Percentiles rank a stretch among this genome's conserved stretches.
These are phyloP conservation scores for Penicillium sp. DNA, from an alignment of 2,329 filamentous ascomycete genomes.

Conservation along the genomic window DNA sequence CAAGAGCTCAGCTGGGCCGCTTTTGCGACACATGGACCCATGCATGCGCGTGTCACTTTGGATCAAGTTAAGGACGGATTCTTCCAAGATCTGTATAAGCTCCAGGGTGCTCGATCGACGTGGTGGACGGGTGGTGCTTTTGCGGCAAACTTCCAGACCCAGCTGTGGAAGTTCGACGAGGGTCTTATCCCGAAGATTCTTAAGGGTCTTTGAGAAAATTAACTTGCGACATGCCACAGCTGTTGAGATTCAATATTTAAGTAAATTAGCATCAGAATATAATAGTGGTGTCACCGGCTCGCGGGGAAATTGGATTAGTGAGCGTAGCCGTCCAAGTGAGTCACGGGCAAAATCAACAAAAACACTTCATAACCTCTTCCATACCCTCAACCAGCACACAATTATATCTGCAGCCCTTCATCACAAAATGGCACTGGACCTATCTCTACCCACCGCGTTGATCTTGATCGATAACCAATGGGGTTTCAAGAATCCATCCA, in stretches of 20 bases:
- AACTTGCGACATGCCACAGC: too few relatives aligned
- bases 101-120: conserved; percentile 45
- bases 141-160: conserved; percentile 36
- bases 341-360: background rate
- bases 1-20: conserved; percentile 15
- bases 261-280: too few relatives aligned
- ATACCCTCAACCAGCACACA: too few relatives aligned
- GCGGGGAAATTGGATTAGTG: too few relatives aligned
- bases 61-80: conserved; percentile 38
- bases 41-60: conserved; percentile 34
- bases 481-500: conserved; percentile 40
- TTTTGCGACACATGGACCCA: conserved; percentile 31
- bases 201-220: conserved; percentile 9
- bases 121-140: conserved; percentile 36
- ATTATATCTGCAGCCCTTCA: background rate
- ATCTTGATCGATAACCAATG: conserved; percentile 53
- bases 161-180: conserved; percentile 26
- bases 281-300: too few relatives aligned
- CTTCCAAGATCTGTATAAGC: conserved; percentile 39
- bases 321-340: background rate
- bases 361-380: background rate
- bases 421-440: conserved; percentile 21
- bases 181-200: conserved; percentile 22
- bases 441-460: conserved; percentile 42
- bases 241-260: too few relatives aligned